Conservation (phyloP, 208 protist genomes). For the Leptomonas seymouri region DNA sequence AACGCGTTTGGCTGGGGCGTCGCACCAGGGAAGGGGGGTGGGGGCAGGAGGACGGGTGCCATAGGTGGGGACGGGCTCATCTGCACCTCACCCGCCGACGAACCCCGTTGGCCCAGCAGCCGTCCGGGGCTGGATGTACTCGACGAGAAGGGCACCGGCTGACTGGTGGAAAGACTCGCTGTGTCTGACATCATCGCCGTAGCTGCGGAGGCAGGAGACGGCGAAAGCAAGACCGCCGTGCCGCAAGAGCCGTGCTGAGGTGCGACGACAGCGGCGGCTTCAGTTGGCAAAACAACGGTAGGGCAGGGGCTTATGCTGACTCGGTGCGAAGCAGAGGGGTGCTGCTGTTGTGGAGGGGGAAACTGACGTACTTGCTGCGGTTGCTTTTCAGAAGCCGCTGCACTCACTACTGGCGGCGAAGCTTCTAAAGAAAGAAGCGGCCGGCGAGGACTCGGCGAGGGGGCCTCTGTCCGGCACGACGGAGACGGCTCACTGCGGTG, state of each 20-base stretch:
- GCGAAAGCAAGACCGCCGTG: not conserved
- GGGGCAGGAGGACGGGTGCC: not conserved
- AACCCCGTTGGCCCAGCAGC: not conserved
- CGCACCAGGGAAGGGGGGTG: constrained; percentile 1
- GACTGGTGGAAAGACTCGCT: constrained; percentile 1
- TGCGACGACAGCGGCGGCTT: not conserved
- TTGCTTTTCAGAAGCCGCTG: not conserved
- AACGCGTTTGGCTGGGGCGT: not conserved
- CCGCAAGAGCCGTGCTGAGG: not conserved
- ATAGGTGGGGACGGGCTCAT: not conserved
- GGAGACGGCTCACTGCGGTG: not conserved
- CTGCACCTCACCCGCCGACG: not conserved
- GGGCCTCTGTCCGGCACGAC: not conserved
- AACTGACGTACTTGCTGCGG: not conserved
- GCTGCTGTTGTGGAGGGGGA: not conserved
- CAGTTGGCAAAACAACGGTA: not conserved
- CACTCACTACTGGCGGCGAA: not conserved
- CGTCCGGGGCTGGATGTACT: not conserved
- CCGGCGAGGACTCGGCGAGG: constrained; percentile 30
- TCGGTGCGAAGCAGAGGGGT: not conserved
- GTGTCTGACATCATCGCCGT: not conserved
- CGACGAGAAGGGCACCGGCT: not conserved
- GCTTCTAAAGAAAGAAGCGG: not conserved
- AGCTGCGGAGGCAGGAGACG: not conserved
- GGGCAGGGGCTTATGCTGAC: not conserved